Evolutionary conservation across 768 basidiomycete species (phyloP), one percentile per base, ranked within the genome.

Genomic region (Podaxis sp.): DNA sequence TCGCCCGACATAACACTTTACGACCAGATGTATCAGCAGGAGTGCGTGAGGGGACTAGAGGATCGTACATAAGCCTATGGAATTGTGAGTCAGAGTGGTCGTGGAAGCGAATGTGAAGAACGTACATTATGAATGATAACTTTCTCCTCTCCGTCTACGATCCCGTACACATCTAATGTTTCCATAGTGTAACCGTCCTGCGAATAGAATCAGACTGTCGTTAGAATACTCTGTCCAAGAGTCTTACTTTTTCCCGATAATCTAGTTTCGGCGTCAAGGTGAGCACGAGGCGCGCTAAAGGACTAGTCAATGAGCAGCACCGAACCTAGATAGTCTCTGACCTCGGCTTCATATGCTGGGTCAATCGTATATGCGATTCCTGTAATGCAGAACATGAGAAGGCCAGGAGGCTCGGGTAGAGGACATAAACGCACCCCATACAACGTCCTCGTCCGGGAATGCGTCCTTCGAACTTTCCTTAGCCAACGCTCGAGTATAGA

Each of bases 181-280:
- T 96, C 92, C 72, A 90, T 77, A 8, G 93, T 94, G 75, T 97
- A 98, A 22, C 96, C 95, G 68, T 96, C 94, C 92, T 95, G n/a
- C 12, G 33, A 40, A 19, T 6, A 30, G 30, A 2, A 51, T 42
- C 17, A 36, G 4, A 17, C 4, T 30, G 22, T 8, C 1, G 24
- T n/a, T 22, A 0, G 52, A 51, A 13, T 48, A 2, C 2, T 33
- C 9, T 33, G 39, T 13, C 54, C 17, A 4, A 48, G 24, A 17
- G 54, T 8, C 3, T 17, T 15, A 88, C 92, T 86, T 94, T 93
- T 79, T 95, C 94, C 63, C 94, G 82, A 71, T 92, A 87, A 69
- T 96, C 94, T 90, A 12, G 38, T 12, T 17, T 49, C n/a, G 40
- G 61, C 39, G 44, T 46, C 38, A 54, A 24, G 74, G 38, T 63